Percentiles rank a stretch among this genome's conserved stretches.
These are phyloP conservation scores for Brettanomyces sp. DNA, from an alignment of 805 yeast species.

Conservation along the genomic window DNA sequence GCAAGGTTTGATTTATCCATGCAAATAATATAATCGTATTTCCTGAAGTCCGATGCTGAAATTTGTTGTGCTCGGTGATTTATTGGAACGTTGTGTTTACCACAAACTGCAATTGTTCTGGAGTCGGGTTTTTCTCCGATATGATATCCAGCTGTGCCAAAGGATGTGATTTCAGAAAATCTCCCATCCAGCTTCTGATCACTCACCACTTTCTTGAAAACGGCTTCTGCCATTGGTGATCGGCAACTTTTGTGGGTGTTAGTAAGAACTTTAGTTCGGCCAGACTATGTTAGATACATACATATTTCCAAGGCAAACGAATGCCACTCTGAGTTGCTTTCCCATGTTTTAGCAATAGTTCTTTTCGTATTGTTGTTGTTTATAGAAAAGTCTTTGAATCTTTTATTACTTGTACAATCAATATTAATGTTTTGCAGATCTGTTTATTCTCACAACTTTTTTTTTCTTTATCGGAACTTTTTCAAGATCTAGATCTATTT, in stretches of 20 bases:
- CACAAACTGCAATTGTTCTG: constrained; percentile 62
- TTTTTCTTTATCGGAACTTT: too few relatives aligned
- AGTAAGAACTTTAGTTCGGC: not conserved
- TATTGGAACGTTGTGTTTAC: constrained; percentile 63
- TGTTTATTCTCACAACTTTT: too few relatives aligned
- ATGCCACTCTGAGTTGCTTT: constrained; percentile 47
- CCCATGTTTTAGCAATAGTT: not conserved
- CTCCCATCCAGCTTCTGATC: constrained; percentile 32
- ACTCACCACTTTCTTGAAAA: constrained; percentile 58
- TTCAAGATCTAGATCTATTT: not conserved
- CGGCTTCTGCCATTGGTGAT: constrained; percentile 97
- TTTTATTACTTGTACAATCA: not conserved
- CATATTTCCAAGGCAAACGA: constrained; percentile 88
- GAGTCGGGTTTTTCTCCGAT: constrained; percentile 75
- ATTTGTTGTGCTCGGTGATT: constrained; percentile 71
- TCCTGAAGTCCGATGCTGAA: constrained; percentile 35
- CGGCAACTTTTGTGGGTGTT: constrained; percentile 52
- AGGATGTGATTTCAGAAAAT: constrained; percentile 67
- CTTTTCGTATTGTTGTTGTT: not conserved
- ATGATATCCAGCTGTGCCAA: constrained; percentile 84
- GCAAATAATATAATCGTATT: constrained; percentile 60
- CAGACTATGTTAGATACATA: constrained; percentile 26
- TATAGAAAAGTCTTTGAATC: not conserved
- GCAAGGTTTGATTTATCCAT: constrained; percentile 58
- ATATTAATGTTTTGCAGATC: not conserved